Evolutionary conservation across 371 early-diverging fungal genomes (phyloP), one percentile per base, ranked within the genome.

Genomic region (Rhizopus arrhizus): DNA sequence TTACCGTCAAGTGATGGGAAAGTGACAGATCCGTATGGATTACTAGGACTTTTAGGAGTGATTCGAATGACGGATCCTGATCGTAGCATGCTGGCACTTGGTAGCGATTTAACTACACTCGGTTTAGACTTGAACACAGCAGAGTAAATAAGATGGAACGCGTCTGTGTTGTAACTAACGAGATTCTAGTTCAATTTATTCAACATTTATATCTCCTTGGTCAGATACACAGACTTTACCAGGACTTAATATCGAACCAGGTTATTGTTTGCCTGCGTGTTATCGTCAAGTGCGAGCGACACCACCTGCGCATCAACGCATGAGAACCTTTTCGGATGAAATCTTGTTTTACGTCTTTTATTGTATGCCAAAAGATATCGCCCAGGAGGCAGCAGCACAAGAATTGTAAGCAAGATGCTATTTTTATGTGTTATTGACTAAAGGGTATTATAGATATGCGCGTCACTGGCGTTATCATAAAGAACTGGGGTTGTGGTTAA

Each of bases 281-380:
- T 89, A 89, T 65, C 68, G 68, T 56, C 86, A 82, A 49, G 85
- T 85, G 6, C 85, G 83, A 55, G 77, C 82, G 22, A 86, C 90
- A 52, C 91, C 91, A 54, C 85, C 88, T 34, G 84, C 89, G n/a
- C 81, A 86, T 58, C 75, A 81, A 57, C 89, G 86, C 58, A 81
- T 96, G 55, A 64, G 79, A 28, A 73, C 82, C 7, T 84, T 93
- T 32, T 75, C 86, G 43, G 97, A 97, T 49, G 96, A 96, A 65
- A 93, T 96, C 7, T 81, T 98, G 53, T 94, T 98, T 66, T 97
- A 95, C 80, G 86, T 95, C 36, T 98, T 98, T 75, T 97, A 98
- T 75, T 84, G 94, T 11, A 83, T 93, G 82, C 94, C 95, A 33
- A 82, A 89, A 48, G 93, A 94, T 57, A 83, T 88, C 56, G 66